phyloP scores from a whole-genome alignment of 352 stramenopile genomes.

The Paralagenidium karlingii region DNA sequence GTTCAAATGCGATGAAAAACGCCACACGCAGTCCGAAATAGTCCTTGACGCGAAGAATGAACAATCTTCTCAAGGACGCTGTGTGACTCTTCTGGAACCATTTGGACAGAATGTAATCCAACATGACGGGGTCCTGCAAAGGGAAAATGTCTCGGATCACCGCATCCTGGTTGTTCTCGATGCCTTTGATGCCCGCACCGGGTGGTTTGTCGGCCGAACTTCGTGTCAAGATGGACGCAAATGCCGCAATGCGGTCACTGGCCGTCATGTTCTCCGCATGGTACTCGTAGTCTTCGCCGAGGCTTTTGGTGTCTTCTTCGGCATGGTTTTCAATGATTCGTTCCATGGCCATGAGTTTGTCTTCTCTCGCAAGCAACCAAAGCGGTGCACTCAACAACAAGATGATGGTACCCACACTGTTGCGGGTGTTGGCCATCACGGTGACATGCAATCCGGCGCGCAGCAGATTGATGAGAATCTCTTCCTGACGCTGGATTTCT shows the following conservation, averaged over 20 bases:
- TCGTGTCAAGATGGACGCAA: slow-evolving; percentile 38
- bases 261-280: slow-evolving; percentile 42
- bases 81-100: slow-evolving; percentile 34
- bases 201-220: slow-evolving; percentile 25
- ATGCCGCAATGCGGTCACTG: slow-evolving; percentile 28
- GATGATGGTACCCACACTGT: slow-evolving; percentile 23
- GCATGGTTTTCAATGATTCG: slow-evolving; percentile 43
- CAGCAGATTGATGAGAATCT: slow-evolving; percentile 22
- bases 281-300: slow-evolving; percentile 41
- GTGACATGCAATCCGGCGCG: slow-evolving; percentile 33
- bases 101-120: slow-evolving; percentile 42
- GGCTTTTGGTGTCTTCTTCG: slow-evolving; percentile 25
- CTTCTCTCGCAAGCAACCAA: slow-evolving; percentile 38
- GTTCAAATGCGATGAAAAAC: slow-evolving; percentile 45
- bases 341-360: slow-evolving; percentile 54
- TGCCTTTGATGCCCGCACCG: slow-evolving; percentile 24
- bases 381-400: slow-evolving; percentile 40
- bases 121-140: slow-evolving; percentile 44
- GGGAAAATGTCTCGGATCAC: slow-evolving; percentile 44
- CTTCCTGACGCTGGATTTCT: slow-evolving; percentile 17
- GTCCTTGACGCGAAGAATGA: slow-evolving; percentile 42
- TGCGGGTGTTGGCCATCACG: slow-evolving; percentile 37
- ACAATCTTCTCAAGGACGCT: slow-evolving; percentile 24
- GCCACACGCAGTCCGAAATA: slow-evolving; percentile 48
- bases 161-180: slow-evolving; percentile 33